phyloP scores from a whole-genome alignment of 371 early-diverging fungal species.

The Batrachochytrium dendrobatidis region DNA sequence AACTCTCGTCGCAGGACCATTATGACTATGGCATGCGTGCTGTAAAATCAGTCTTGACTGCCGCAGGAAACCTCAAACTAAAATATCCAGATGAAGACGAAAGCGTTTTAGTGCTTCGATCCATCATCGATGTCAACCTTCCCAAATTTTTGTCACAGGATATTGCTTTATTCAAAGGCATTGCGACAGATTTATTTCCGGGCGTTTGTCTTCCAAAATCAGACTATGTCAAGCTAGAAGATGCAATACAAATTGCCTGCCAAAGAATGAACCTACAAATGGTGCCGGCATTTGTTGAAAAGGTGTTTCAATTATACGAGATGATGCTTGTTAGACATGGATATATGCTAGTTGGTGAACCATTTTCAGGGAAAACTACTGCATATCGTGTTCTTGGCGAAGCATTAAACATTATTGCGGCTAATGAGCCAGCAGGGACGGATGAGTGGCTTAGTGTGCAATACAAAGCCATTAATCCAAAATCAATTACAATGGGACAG shows the following conservation, averaged over 20 bases:
- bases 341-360: conserved; percentile 54
- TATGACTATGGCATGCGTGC: conserved; percentile 61
- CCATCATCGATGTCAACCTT: conserved; percentile 50
- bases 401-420: conserved; percentile 36
- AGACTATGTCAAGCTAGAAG: conserved; percentile 41
- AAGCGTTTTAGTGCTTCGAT: conserved; percentile 43
- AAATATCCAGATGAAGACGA: conserved; percentile 50
- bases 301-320: conserved; percentile 50
- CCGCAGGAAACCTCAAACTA: conserved; percentile 52
- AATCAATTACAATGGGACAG: conserved; percentile 49
- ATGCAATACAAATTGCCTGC: conserved; percentile 36
- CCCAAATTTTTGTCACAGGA: conserved; percentile 55
- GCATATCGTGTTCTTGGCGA: conserved; percentile 46
- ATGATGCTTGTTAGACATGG: conserved; percentile 57
- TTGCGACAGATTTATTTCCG: conserved; percentile 50
- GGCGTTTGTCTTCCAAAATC: conserved; percentile 49
- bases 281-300: conserved; percentile 45
- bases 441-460: conserved; percentile 36
- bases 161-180: conserved; percentile 49
- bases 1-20: conserved; percentile 48
- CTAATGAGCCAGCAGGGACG: conserved; percentile 15
- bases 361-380: conserved; percentile 46
- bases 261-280: conserved; percentile 34
- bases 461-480: conserved; percentile 48
- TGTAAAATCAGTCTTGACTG: conserved; percentile 49